A percentile compares a stretch with the other conserved stretches of the same genome.
phyloP scores from a whole-genome alignment of 2,329 filamentous ascomycete species.

The Leptographium procerum region DNA sequence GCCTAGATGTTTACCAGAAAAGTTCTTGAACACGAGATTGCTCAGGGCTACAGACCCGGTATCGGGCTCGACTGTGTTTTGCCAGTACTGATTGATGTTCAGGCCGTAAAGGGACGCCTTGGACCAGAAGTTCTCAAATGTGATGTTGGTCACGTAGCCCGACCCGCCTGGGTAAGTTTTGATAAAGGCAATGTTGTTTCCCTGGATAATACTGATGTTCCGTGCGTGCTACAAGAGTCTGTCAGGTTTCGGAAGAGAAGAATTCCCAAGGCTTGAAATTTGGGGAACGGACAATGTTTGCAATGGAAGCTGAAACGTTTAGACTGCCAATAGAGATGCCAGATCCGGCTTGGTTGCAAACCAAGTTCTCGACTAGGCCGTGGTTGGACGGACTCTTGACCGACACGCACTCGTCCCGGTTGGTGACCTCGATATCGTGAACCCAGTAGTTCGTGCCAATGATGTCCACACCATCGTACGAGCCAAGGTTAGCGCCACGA shows the following conservation, averaged over 20 bases:
- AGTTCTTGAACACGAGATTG: too few species aligned
- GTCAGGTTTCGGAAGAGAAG: neutral
- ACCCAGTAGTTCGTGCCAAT: slow-evolving; percentile 24
- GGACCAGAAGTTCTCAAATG: slow-evolving; percentile 16
- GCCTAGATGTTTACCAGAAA: neutral
- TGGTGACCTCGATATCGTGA: slow-evolving; percentile 25
- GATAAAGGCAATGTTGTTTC: slow-evolving; percentile 25
- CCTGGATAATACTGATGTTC: slow-evolving; percentile 23
- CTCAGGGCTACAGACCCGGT: too few species aligned
- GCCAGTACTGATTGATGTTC: neutral
- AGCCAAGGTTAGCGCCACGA: slow-evolving; percentile 23
- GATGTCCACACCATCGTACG: slow-evolving; percentile 25
- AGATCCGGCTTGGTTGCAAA: slow-evolving; percentile 24
- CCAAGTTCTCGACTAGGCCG: slow-evolving; percentile 22
- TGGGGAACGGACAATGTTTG: slow-evolving; percentile 18
- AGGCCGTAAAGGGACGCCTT: slow-evolving; percentile 9
- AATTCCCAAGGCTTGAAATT: too few species aligned
- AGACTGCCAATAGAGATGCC: slow-evolving; percentile 25
- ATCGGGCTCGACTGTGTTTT: too few species aligned
- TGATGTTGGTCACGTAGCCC: slow-evolving; percentile 23
- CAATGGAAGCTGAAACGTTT: slow-evolving; percentile 19
- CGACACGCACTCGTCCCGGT: slow-evolving; percentile 25
- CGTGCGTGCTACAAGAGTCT: slow-evolving; percentile 15
- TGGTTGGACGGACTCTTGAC: slow-evolving; percentile 25
- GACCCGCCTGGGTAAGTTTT: slow-evolving; percentile 27